Base-by-base conservation (phyloP, 768 basidiomycete species). In the Glaciozyma martinii region DNA sequence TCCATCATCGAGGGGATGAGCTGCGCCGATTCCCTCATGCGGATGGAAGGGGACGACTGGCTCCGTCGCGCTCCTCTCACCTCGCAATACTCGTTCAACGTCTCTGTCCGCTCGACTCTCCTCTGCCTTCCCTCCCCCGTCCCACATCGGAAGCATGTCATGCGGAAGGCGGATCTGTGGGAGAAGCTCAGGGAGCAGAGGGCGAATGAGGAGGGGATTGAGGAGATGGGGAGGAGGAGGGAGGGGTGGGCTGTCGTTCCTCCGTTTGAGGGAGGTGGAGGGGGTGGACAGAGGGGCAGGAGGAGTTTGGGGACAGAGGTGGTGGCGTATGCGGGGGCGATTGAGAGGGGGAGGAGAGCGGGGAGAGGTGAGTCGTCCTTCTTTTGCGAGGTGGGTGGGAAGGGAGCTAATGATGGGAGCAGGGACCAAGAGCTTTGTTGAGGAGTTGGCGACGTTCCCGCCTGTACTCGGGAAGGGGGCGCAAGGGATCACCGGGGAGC, bases 61-160 rank as follows among this genome's bases (percentile, higher is more conserved):
- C 57, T 59, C 12, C 65, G 63, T 3, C 72, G 70, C 43, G 30
- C 30, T 1, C 53, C 70, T 18, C 58, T 72, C 40, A 72, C 74
- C 1, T 86, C 85, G 68, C 88, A 89, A 0, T 87, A 97, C 75
- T 83, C 85, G n/a, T 93, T 98, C 75, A 87, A 92, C 65, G 78
- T 90, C 9, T 76, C 89, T 23, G 81, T 88, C 3, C 78, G 92
- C n/a, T 88, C 89, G 0, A 86, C 87, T 0, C 79, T 95, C n/a
- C 86, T 92, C 72, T 82, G 86, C 5, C 81, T 99, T 5, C 95
- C 95, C 0, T 83, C 84, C 1, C 95, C 95, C 8, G 90, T 95
- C 15, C 80, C 82, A 4, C 81, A 90, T 42, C 82, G 80, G 2
- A 82, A 81, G 15, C 95, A 98, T 75, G 91, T 89, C 71, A 78